Evolutionary conservation across 306 rosid species (phyloP), one percentile per base, ranked within the genome.

Genomic region (Echinosophora koreensis): DNA sequence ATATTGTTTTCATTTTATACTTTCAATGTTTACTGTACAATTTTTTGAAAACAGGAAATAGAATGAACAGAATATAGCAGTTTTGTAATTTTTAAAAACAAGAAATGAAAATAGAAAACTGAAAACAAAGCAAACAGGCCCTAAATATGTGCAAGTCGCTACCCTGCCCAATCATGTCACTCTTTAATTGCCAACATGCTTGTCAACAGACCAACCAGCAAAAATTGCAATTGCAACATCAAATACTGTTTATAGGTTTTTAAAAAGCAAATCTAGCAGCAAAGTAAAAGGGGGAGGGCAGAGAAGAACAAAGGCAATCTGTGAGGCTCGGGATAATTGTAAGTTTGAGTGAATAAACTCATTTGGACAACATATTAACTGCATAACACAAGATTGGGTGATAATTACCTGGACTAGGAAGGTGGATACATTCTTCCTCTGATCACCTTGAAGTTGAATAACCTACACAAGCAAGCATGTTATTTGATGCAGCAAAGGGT

Each of bases 371-470:
- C 17, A 71, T 12, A 4, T 13, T 38, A 37, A 38, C 79, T 28
- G 51, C n/a, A 12, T 50, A 71, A n/a, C 54, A 11, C 17, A 18
- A 67, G 62, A 78, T 59, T 46, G 16, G 3, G 32, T 2, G 1
- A 30, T n/a, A 42, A 42, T 66, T 81, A 89, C 98, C 98, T 89
- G 91, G 79, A 88, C 84, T 22, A 93, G 88, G 79, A 93, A 93
- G 51, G 88, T 68, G 73, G 88, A 84, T 10, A 77, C 88, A 84
- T 84, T 84, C 71, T 84, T 84, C 83, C 98, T 46, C 80, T 93
- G 97, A 84, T 93, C 98, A 1, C 98, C 98, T 84, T 93, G 98
- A 84, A 93, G 98, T 85, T 93, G 98, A 81, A 93, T 90, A 81
- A 93, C 98, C 98, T 93, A 37, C 56, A 52, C 39, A 73, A 22